Evolutionary conservation across 1,139 yeast species (phyloP), one percentile per base, ranked within the genome.

Genomic region (Blastobotrys ciferrii): DNA sequence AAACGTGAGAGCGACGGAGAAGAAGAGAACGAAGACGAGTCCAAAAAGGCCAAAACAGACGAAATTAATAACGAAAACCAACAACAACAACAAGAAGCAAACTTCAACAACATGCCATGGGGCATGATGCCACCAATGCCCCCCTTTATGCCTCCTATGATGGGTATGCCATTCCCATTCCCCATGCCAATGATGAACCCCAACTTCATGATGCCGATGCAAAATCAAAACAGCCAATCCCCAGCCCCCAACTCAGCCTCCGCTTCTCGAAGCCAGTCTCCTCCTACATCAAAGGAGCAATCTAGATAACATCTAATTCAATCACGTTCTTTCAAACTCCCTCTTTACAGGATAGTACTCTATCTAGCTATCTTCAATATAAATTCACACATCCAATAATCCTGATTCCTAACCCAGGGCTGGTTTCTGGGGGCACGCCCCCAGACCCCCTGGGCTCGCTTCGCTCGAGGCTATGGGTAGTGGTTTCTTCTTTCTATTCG

Each of bases 71-170:
- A 47, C 51, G 25, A 38, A 32, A 28, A 45, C 33, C 15, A 40
- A 13, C 13, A 32, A 17, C 40, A 5, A 23, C 40, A 17, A 28
- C n/a, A 7, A 28, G 30, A 17, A 31, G 17, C 25, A 18, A 31
- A 7, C 36, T 30, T n/a, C 36, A 19, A 39, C 33, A 41, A 18
- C 19, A 47, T 42, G 46, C 54, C 58, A 35, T 48, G 47, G 41
- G 53, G 53, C 55, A 45, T 47, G 37, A 46, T 45, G 49, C 46
- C 55, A 42, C 49, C 51, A 30, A 42, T 47, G 50, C 52, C 59
- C 49, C 52, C 59, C 17, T 42, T 45, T 45, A 52, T 50, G 55
- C 55, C 53, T 43, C 56, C 46, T 18, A 31, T 38, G 32, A 53
- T 50, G 53, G 53, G 49, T 19, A 52, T 55, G 54, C 51, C 53